Evolutionary conservation across 768 basidiomycete species (phyloP), one percentile per base, ranked within the genome.

Genomic region (Russula compacta): DNA sequence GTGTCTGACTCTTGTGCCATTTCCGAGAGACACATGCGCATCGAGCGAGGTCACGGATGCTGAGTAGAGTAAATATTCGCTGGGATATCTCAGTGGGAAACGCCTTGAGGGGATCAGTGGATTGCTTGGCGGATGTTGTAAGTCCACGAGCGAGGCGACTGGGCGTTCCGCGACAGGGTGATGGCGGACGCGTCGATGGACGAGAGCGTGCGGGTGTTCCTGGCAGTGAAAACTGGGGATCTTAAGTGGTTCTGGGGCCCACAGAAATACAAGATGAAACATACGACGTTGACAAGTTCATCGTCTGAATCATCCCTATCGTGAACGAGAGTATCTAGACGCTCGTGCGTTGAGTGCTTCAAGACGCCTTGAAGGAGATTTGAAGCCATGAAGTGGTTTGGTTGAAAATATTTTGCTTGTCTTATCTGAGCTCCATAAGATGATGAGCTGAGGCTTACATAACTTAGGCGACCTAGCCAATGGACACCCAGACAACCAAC

Each of bases 1-100:
- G 71, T 0, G 92, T 89, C 74, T 94, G 91, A 64, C 90, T 93
- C 70, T 84, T 84, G 61, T 78, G 81, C 94, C 94, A 97, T 73
- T 92, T 89, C 72, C 81, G 85, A 50, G 83, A 91, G 5, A 95
- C 92, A 38, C 85, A 73, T 24, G 92, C 81, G 68, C 91, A 94
- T 57, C 81, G 79, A 4, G 89, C 86, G 42, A 95, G 80, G 58
- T 91, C 84, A 59, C 73, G 73, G 33, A 87, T 74, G 12, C 81
- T 72, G 6, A 97, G 75, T 54, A 73, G 72, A 1, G 79, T 71
- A 69, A 95, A 93, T 59, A 95, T 83, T 17, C 81, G 77, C 67
- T 95, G 92, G 0, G 86, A 85, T 19, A 94, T 68, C 65, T 92
- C 87, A 8, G 92, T 94, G 1, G 91, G 89, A 48, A 97, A 79